Evolutionary conservation across 2,329 filamentous ascomycete genomes (phyloP), one percentile per base, ranked within the genome.

Genomic region (Colletotrichum sp.): DNA sequence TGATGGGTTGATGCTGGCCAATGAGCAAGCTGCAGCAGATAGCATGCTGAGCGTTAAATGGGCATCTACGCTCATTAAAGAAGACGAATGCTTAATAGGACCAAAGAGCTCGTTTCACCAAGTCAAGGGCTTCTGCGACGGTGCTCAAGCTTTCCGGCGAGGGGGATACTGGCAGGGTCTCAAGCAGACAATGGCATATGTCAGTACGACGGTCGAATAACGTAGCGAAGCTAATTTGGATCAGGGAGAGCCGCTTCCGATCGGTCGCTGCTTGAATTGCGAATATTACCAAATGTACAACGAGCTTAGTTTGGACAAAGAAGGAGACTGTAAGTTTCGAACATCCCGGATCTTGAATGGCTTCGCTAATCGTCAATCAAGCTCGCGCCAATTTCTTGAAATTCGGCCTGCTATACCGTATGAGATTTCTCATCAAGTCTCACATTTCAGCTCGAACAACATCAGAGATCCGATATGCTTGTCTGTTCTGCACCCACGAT

Each of bases 361-460:
- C 36, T 21, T n/a, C 18, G 10, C 28, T 49, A 18, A 36, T 9
- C n/a, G 24, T 34, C 12, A n/a, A 21, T 0, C 34, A 28, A 86
- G 84, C 83, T 26, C 81, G 82, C 63, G 84, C 82, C 7, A 85
- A 83, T 12, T 83, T 83, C 32, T 77, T 77, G 30, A 83, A 82
- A 26, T 79, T 78, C 7, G 85, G 84, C 4, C 80, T 85, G 6
- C 79, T 81, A 2, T 87, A 85, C 78, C 85, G 86, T 7, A 80
- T 85, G 16, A 83, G 86, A 0, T 82, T 88, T 30, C 81, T 87
- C 13, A 86, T 85, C 79, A 88, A 88, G 70, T 87, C 84, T 16
- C 86, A 88, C 70, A 75, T 88, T 5, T 71, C 80, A n/a, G 81
- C 81, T 15, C 79, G 76, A 7, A 79, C 79, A 18, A 79, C 83